Evolutionary conservation across 2,329 filamentous ascomycete species (phyloP).

Genomic region (Nannizzia gypsea): DNA sequence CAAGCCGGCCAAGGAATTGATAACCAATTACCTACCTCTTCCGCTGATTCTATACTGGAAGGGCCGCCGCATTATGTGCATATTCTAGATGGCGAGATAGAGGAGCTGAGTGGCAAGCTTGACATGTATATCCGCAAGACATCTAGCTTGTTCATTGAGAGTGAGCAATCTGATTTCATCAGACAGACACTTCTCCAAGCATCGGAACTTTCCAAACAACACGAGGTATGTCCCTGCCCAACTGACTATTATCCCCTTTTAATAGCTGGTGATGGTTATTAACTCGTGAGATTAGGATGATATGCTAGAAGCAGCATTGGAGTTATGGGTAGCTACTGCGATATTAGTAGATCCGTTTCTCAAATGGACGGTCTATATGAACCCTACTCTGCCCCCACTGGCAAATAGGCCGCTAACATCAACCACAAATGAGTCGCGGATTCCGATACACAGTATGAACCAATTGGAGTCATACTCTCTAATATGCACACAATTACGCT

Average conservation of each 20-base stretch:
- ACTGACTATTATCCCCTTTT: background rate
- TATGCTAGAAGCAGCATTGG: constrained; percentile 40
- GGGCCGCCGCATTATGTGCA: constrained; percentile 32
- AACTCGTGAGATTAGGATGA: constrained; percentile 26
- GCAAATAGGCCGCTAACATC: constrained; percentile 28
- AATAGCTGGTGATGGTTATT: background rate
- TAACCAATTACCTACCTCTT: constrained; percentile 31
- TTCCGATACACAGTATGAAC: constrained; percentile 29
- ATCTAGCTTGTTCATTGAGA: constrained; percentile 35
- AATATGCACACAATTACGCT: constrained; percentile 44
- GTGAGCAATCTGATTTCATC: constrained; percentile 42
- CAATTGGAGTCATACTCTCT: constrained; percentile 38
- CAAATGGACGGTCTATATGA: constrained; percentile 40
- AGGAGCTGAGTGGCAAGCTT: constrained; percentile 41
- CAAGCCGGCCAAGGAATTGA: constrained; percentile 27
- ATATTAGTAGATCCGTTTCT: constrained; percentile 41
- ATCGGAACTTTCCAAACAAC: constrained; percentile 27
- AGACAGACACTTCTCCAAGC: constrained; percentile 37
- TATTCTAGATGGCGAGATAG: constrained; percentile 39
- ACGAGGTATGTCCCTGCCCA: constrained; percentile 22
- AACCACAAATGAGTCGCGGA: constrained; percentile 29
- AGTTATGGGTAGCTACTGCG: constrained; percentile 46
- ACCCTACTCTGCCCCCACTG: constrained; percentile 30
- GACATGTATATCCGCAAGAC: constrained; percentile 44
- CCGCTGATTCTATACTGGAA: constrained; percentile 18